Evolutionary conservation across 1,284 basidiomycete genomes (phyloP), one percentile per base, ranked within the genome.

Genomic region (Ceratorhiza oryzae-sativae): DNA sequence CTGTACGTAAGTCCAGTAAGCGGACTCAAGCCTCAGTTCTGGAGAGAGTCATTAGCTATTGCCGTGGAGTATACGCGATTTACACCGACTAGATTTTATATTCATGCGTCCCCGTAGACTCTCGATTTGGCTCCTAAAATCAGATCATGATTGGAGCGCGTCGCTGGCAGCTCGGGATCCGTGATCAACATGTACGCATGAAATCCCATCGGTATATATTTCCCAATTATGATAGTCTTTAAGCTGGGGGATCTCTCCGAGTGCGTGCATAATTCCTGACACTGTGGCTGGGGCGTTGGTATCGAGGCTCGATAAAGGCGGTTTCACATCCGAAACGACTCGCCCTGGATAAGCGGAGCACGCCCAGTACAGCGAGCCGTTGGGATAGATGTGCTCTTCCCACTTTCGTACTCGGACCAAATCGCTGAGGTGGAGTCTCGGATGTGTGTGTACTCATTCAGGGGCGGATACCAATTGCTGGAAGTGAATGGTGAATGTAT

Each of bases 341-440:
- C 42, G 42, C 1, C 12, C 27, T 8, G 59, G 18, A 27, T 46
- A 46, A 8, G 27, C 45, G 0, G 59, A 61, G 25, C 41, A 46
- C 5, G 59, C 34, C 59, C 59, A 61, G 59, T 61, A 61, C 13
- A 61, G 42, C 25, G 59, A 61, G 5, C 59, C 59, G 42, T 61
- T 61, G 18, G 59, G 59, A 12, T 48, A 42, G 20, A 46, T 61
- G 34, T 30, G 34, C 20, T 61, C 59, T 2, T 27, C 27, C 59
- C 59, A 61, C 20, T 48, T 15, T 8, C 42, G 30, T 15, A 32
- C 3, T 32, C 25, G 8, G 59, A 46, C 41, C 30, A 32, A 4
- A 60, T 42, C 20, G 27, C n/a, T 2, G 36, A 25, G 4, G 39
- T 42, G 9, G n/a, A 25, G 36, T 60, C 58, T 2, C 58, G 39